These are phyloP conservation scores for Leersia perrieri DNA, from an alignment of 176 grass and related monocot genomes.

Conservation along the genomic window DNA sequence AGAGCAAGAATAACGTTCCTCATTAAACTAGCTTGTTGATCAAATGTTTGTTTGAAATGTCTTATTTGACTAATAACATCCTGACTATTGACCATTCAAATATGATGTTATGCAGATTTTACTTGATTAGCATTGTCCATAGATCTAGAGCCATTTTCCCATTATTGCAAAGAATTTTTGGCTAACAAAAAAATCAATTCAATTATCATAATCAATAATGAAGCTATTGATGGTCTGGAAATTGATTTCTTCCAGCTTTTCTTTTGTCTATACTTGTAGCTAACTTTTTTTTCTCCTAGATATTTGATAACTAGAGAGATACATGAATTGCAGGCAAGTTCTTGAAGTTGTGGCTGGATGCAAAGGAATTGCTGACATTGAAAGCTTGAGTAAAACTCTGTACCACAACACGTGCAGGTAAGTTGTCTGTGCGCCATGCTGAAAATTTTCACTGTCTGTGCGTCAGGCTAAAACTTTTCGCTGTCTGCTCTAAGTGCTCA, in stretches of 20 bases:
- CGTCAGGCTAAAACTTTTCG: neutral
- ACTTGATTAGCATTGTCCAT: neutral
- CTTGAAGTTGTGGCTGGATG: constrained; percentile 80
- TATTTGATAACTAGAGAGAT: constrained; percentile 16
- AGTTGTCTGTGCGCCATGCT: constrained; percentile 9
- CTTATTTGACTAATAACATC: constrained; percentile 4
- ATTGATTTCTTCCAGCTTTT: neutral
- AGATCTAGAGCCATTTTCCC: neutral
- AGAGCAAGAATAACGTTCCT: neutral
- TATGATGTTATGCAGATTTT: neutral
- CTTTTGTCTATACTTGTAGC: neutral
- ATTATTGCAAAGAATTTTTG: neutral
- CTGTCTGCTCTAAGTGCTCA: neutral
- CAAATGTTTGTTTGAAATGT: neutral
- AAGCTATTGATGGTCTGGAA: neutral
- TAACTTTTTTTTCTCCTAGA: neutral
- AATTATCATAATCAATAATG: neutral
- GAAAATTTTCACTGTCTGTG: neutral
- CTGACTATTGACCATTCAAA: neutral
- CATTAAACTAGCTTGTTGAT: neutral
- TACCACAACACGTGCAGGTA: constrained; percentile 96
- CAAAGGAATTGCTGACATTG: constrained; percentile 83
- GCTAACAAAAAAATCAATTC: neutral
- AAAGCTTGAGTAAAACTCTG: constrained; percentile 71
- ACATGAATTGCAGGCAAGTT: constrained; percentile 66